Percentiles rank a stretch among this genome's conserved stretches.
Conservation (phyloP, 2,329 filamentous ascomycete genomes). For the Alternaria longipes region DNA sequence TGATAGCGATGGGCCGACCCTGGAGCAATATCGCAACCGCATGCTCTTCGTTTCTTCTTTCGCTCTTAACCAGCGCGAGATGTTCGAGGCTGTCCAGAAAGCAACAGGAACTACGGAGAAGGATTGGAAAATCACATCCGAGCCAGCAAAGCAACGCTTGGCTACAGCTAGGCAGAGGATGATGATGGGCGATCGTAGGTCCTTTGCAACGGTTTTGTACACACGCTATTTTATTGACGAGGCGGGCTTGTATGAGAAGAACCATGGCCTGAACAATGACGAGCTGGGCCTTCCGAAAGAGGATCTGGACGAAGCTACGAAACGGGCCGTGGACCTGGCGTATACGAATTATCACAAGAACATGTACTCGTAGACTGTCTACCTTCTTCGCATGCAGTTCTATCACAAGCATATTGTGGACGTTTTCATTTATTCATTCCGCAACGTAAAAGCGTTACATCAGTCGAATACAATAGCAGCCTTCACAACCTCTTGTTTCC, state of each 20-base stretch:
- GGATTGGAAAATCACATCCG: constrained; percentile 53
- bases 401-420: no score
- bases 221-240: constrained; percentile 62
- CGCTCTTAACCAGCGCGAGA: constrained; percentile 47
- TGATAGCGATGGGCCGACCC: background rate
- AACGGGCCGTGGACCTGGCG: constrained; percentile 27
- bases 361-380: background rate
- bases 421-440: background rate
- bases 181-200: constrained; percentile 51
- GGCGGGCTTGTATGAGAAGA: constrained; percentile 44
- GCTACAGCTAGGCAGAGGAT: constrained; percentile 59
- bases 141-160: constrained; percentile 60
- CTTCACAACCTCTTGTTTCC: constrained; percentile 77
- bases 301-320: constrained; percentile 66
- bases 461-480: constrained; percentile 74
- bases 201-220: constrained; percentile 61
- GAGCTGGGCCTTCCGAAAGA: constrained; percentile 67
- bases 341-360: constrained; percentile 17
- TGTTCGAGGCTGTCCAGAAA: constrained; percentile 47
- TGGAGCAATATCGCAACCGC: constrained; percentile 39
- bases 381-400: background rate
- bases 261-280: constrained; percentile 58
- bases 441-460: background rate
- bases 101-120: constrained; percentile 45
- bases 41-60: constrained; percentile 51